Percentiles rank a stretch among this genome's conserved stretches.
phyloP scores from a whole-genome alignment of 2,329 filamentous ascomycete species.

The Aspergillus oerlinghausenensis region DNA sequence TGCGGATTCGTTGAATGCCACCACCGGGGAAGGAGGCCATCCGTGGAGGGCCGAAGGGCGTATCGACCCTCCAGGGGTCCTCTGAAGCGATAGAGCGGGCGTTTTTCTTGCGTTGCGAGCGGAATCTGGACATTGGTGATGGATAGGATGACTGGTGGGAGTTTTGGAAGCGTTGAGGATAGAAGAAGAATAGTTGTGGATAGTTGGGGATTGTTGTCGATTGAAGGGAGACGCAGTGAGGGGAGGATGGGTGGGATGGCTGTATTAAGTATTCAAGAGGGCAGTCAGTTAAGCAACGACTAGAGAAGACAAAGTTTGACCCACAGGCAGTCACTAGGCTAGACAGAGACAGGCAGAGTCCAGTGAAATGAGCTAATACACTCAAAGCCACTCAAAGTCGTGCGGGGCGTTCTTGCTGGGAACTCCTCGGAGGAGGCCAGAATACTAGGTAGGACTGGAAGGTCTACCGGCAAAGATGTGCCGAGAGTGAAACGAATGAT shows the following conservation, averaged over 20 bases:
- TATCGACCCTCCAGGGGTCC: constrained; percentile 27
- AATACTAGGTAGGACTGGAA: not conserved
- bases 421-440: not conserved
- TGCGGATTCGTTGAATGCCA: constrained; percentile 32
- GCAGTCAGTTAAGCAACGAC: not conserved
- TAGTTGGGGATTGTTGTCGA: not conserved
- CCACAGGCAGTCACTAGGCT: constrained; percentile 1
- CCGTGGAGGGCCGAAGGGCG: constrained; percentile 29
- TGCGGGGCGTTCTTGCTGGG: not conserved
- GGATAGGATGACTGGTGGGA: not conserved
- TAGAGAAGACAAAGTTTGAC: not conserved
- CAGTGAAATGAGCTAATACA: constrained; percentile 1
- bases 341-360: not conserved
- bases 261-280: constrained; percentile 3
- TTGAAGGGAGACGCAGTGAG: not conserved
- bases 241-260: not conserved
- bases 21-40: constrained; percentile 23
- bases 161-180: not conserved
- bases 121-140: constrained; percentile 14
- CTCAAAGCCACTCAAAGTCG: not conserved
- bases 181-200: not conserved
- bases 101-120: constrained; percentile 20
- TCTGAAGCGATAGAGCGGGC: constrained; percentile 23
- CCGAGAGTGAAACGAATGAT: not conserved
- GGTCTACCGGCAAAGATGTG: constrained; percentile 3